Base-by-base conservation (phyloP, 139 green algal species). In the Coelastrella sp. region DNA sequence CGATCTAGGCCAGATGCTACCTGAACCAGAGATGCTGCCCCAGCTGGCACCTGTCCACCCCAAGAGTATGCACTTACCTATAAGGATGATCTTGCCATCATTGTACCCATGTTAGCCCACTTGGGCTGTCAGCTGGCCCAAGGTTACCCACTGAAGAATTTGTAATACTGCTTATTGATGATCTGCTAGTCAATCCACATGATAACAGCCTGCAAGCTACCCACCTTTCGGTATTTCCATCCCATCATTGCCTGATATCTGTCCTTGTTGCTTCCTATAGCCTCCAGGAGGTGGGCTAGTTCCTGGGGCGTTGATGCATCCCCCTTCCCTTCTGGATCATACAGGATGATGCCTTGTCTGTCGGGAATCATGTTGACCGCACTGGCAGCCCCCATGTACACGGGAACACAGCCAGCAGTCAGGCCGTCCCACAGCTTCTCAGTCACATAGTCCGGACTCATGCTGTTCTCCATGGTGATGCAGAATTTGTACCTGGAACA, bases 201-300 rank as follows among this genome's bases (percentile, higher is more conserved):
- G 11, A 8, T 23, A 23, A 11, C 13, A 57, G 48, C 48, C 13
- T 15, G 0, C 53, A 32, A 5, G 7, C 5, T 27, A 27, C 11
- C 21, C 21, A 64, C 53, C 73, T 67, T 45, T 35, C 3, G 11
- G 37, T 51, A 35, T 59, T 90, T 86, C 86, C 81, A 90, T 11
- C 76, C 66, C 66, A 88, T 51, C 81, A 83, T 86, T 5, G 66
- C 75, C 35, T 85, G 67, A 79, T 88, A 90, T 17, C 66, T 62
- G 2, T 30, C 4, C 43, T 43, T 19, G 43, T 85, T 35, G 21
- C 37, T 72, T 7, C 64, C 79, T 5, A 85, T 50, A 4, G 45
- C 38, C 30, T 74, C 37, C 77, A 84, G 15, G 25, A 84, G 35
- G 6, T 35, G 15, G 51, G 80, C 35, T 32, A 86, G 38, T 5